Evolutionary conservation across 1,139 yeast species (phyloP).

Genomic region (Pichia sp.): DNA sequence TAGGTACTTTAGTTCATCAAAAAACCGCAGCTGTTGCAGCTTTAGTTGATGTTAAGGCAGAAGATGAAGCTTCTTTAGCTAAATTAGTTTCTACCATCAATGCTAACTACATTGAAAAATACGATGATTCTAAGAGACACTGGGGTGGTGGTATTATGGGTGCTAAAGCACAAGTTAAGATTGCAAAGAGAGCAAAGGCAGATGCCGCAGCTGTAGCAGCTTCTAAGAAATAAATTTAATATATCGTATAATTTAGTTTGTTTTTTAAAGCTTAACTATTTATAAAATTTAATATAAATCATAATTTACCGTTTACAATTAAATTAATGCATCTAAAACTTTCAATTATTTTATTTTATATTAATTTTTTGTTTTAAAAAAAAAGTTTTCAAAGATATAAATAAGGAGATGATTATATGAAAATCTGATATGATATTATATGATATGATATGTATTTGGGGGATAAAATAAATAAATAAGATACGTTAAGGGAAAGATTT

Average conservation of each 20-base stretch:
- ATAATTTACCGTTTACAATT: not conserved
- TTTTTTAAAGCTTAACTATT: not conserved
- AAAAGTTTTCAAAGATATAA: no score
- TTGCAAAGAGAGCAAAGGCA: constrained; percentile 42
- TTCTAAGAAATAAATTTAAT: constrained; percentile 36
- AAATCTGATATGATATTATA: no score
- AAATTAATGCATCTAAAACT: no score
- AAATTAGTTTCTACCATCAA: constrained; percentile 87
- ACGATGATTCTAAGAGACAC: constrained; percentile 94
- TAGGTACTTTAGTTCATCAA: constrained; percentile 94
- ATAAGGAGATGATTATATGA: no score
- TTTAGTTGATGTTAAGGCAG: constrained; percentile 86
- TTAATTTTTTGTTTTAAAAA: no score
- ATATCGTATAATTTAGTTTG: no score
- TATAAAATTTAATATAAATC: no score
- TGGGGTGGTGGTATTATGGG: constrained; percentile 99
- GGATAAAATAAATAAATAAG: not conserved
- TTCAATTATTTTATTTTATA: no score
- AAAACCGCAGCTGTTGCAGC: constrained; percentile 97
- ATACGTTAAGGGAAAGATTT: not conserved
- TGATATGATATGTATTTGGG: no score
- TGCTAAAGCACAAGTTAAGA: constrained; percentile 79
- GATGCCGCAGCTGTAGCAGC: constrained; percentile 63
- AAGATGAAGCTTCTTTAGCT: constrained; percentile 92
- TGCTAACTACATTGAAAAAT: constrained; percentile 86